Evolutionary conservation across 768 basidiomycete genomes (phyloP), one percentile per base, ranked within the genome.

Genomic region (Leccinum arenicola): DNA sequence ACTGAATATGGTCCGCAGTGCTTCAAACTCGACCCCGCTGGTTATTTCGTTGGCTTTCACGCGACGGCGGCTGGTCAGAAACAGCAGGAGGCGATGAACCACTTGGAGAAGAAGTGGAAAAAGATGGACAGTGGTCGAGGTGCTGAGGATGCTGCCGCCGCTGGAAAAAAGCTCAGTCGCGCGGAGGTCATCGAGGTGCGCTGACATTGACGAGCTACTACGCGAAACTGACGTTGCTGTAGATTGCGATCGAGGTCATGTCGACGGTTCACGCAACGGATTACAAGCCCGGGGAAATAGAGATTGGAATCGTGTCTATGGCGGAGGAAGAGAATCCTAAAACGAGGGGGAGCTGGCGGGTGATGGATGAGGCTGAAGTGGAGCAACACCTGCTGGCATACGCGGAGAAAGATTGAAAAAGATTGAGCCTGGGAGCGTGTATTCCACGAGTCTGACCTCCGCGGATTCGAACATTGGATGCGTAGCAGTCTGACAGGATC

Each of bases 91-190:
- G 95, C 93, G 1, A 97, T 95, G 87, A 98, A 98, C 73, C 91
- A 94, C 69, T 81, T 99, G 48, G 97, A 99, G 78, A 98, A 98
- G 79, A 93, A 93, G 73, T 98, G 94, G 95, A 99, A 98, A 80
- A 94, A 94, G 73, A 78, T 94, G 31, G 88, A 92, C 68, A 83
- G 81, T 23, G 90, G 90, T 15, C 77, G 76, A 54, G 91, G 92
- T 21, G 90, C 87, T 0, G 89, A 94, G 52, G 89, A 95, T 72
- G 81, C 93, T 14, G 80, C 81, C 14, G 80, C 81, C 50, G 93
- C 93, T 3, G 89, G 91, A 56, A 83, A 86, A 76, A 83, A 80
- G 1, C 79, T 97, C 54, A 81, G 80, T 64, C 81, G 89, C 21
- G 81, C 83, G 2, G 89, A 91, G 60, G 94, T 95, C 29, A 92